Conservation (phyloP, 768 basidiomycete species). For the Trametes villosa region DNA sequence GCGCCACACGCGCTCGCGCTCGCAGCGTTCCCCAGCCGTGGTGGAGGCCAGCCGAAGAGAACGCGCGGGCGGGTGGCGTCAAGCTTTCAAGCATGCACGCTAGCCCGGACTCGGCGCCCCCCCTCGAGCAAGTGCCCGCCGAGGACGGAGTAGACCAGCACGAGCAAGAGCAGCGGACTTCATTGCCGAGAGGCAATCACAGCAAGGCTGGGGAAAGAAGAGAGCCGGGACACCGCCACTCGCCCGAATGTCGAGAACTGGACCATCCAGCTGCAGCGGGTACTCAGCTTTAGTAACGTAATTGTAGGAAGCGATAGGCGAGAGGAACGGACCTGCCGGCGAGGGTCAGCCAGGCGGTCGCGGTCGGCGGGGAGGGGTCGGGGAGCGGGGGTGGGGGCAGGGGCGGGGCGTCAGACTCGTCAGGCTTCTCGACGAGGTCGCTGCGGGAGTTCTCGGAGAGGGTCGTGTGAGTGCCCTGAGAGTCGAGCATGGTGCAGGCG, state of each 20-base stretch:
- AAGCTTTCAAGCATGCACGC: not conserved
- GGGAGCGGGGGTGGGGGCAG: not conserved
- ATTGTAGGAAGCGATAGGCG: not conserved
- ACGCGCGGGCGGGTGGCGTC: not conserved
- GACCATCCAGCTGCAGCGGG: constrained; percentile 26
- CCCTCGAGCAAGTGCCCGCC: too few relatives aligned
- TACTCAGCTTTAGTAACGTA: not conserved
- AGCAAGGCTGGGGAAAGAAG: too few relatives aligned
- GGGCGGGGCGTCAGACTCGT: not conserved
- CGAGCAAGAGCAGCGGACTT: too few relatives aligned
- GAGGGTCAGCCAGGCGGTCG: constrained; percentile 27
- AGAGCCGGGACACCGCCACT: too few relatives aligned
- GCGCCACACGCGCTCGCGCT: too few relatives aligned
- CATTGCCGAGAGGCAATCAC: not conserved
- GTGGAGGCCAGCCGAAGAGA: not conserved
- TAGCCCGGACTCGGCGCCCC: not conserved
- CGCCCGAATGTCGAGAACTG: constrained; percentile 31
- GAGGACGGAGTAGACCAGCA: too few relatives aligned
- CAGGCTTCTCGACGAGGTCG: constrained; percentile 7
- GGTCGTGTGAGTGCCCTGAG: not conserved
- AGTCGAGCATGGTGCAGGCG: not conserved
- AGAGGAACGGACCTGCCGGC: constrained; percentile 29
- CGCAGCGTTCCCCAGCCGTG: too few relatives aligned
- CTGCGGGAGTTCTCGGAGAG: constrained; percentile 9
- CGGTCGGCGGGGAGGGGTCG: constrained; percentile 14